Percentiles rank a stretch among this genome's conserved stretches.
phyloP scores from a whole-genome alignment of 2,329 filamentous ascomycete genomes.

The Xylariales sp. region DNA sequence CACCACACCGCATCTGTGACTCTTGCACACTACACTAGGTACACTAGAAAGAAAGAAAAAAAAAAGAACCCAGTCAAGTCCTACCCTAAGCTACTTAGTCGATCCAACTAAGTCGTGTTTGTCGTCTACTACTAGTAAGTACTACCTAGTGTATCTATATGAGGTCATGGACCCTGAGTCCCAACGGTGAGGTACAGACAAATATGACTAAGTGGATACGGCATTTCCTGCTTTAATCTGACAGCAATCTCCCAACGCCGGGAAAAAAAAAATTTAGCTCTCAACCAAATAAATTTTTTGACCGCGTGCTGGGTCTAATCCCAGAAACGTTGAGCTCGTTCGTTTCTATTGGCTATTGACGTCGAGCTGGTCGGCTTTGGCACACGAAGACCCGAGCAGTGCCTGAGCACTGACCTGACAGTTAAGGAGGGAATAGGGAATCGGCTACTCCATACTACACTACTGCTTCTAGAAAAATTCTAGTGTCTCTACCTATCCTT shows the following conservation, averaged over 20 bases:
- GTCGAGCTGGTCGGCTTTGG: conserved; percentile 13
- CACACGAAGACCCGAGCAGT: neutral
- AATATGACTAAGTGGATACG: conserved; percentile 34
- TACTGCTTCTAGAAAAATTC: conserved; percentile 39
- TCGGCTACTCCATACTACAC: neutral
- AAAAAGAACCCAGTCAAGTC: no score
- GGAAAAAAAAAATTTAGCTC: conserved; percentile 28
- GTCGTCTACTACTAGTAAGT: conserved; percentile 3
- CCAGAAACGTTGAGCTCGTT: conserved; percentile 16
- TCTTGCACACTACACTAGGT: conserved; percentile 9
- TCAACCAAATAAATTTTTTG: conserved; percentile 20
- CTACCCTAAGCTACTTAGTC: no score
- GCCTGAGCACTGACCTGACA: neutral
- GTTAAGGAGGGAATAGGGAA: conserved; percentile 1
- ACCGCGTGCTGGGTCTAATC: conserved; percentile 21
- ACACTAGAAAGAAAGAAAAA: no score
- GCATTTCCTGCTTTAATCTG: conserved; percentile 32
- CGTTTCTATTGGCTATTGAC: conserved; percentile 26
- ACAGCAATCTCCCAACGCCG: conserved; percentile 32
- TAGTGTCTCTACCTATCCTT: conserved; percentile 6
- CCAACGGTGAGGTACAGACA: conserved; percentile 31
- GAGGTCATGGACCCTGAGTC: conserved; percentile 42
- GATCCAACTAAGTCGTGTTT: conserved; percentile 4
- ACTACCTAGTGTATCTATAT: conserved; percentile 11
- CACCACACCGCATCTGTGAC: conserved; percentile 36